Conservation (phyloP, 2,329 filamentous ascomycete genomes). For the Pyrenochaeta sp. region DNA sequence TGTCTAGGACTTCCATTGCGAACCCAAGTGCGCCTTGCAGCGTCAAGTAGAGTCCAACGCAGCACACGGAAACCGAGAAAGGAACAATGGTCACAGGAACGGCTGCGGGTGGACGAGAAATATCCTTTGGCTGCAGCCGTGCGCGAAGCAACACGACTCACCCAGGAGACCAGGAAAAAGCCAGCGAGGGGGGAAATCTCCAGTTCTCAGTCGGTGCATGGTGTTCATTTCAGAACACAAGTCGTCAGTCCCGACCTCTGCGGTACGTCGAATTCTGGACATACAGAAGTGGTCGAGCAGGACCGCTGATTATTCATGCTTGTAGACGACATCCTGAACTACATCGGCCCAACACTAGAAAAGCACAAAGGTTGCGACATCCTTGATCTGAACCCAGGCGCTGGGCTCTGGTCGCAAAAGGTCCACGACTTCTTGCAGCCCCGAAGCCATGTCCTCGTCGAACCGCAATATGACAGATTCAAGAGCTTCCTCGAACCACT, state of each 20-base stretch:
- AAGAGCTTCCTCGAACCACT: constrained; percentile 63
- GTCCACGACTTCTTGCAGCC: constrained; percentile 79
- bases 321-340: constrained; percentile 72
- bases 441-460: constrained; percentile 82
- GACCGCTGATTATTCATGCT: constrained; percentile 12
- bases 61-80: constrained; percentile 1
- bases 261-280: constrained; percentile 46
- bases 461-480: constrained; percentile 70
- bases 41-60: constrained; percentile 3
- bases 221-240: constrained; percentile 32
- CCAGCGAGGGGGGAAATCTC: constrained; percentile 1
- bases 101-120: constrained; percentile 17
- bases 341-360: constrained; percentile 72
- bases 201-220: neutral
- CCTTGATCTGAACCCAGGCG: constrained; percentile 84
- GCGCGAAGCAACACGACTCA: constrained; percentile 15
- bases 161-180: constrained; percentile 2
- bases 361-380: constrained; percentile 81
- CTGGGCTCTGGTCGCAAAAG: constrained; percentile 78
- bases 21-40: constrained; percentile 11
- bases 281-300: neutral
- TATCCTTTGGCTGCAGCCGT: constrained; percentile 22
- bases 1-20: neutral
- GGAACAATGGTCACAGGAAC: constrained; percentile 20
- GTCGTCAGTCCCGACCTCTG: constrained; percentile 56